Evolutionary conservation across 139 green algal species (phyloP).

Genomic region (Diplosphaera chodatii): DNA sequence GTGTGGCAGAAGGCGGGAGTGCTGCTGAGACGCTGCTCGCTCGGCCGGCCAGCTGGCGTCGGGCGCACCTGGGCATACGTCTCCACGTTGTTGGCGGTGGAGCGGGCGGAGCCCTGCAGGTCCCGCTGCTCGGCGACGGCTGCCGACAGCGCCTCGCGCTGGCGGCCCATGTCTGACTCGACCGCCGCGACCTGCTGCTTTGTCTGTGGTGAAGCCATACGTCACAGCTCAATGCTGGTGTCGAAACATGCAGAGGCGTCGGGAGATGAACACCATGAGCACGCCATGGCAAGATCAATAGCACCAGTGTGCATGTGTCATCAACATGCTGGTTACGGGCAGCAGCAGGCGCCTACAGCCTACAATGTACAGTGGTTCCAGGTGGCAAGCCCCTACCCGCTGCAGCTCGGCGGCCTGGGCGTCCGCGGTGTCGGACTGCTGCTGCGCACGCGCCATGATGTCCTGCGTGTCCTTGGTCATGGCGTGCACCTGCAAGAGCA

Average conservation of each 20-base stretch:
- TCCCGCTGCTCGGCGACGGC: not conserved
- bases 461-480: slow-evolving; percentile 1
- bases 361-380: too few species aligned
- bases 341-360: too few species aligned
- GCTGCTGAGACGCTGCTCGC: too few species aligned
- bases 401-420: not conserved
- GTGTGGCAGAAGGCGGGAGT: too few species aligned
- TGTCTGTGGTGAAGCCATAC: not conserved
- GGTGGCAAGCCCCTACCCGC: not conserved
- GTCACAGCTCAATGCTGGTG: too few species aligned
- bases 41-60: too few species aligned
- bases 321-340: too few species aligned
- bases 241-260: too few species aligned
- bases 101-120: not conserved
- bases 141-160: not conserved
- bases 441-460: not conserved
- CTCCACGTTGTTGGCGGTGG: not conserved
- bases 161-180: not conserved
- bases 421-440: not conserved
- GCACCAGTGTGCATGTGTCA: too few species aligned
- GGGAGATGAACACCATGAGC: too few species aligned
- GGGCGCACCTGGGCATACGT: not conserved
- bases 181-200: not conserved
- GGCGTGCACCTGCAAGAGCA: not conserved
- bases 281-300: too few species aligned